Conservation (phyloP, 192 early-diverging fungal species). For the Coemansia javaensis region DNA sequence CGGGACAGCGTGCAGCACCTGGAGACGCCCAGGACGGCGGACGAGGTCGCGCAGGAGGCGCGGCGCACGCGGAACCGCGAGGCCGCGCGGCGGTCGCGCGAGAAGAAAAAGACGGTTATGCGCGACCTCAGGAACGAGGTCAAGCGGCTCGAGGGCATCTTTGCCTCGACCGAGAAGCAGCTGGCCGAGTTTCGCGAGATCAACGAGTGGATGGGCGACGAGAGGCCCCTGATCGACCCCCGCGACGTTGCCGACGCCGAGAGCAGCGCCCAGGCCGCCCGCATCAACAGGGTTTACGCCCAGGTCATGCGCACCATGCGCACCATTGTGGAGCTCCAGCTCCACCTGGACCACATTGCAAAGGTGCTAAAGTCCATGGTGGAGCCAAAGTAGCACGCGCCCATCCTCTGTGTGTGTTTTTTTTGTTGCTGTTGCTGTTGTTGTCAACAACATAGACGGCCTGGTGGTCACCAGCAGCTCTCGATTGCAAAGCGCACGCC, state of each 20-base stretch:
- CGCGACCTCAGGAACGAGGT: slow-evolving; percentile 27
- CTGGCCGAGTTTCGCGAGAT: slow-evolving; percentile 37
- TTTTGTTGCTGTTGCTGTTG: no score
- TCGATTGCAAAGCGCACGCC: no score
- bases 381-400: no score
- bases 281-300: slow-evolving; percentile 30
- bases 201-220: slow-evolving; percentile 8
- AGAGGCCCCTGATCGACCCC: slow-evolving; percentile 17
- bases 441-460: no score
- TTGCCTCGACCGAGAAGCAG: slow-evolving; percentile 18
- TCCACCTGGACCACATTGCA: slow-evolving; percentile 40
- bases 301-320: slow-evolving; percentile 25
- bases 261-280: slow-evolving; percentile 13
- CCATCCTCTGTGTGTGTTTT: no score
- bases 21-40: slow-evolving; percentile 28
- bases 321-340: slow-evolving; percentile 28
- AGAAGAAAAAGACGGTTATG: slow-evolving; percentile 31
- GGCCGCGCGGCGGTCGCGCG: slow-evolving; percentile 39
- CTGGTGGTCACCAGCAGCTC: no score
- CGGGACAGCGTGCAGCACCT: slow-evolving; percentile 29
- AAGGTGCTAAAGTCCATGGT: slow-evolving; percentile 32
- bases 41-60: slow-evolving; percentile 28
- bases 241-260: slow-evolving; percentile 2
- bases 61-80: slow-evolving; percentile 42
- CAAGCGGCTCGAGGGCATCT: slow-evolving; percentile 12